Percentiles rank a stretch among this genome's conserved stretches.
phyloP scores from a whole-genome alignment of 331 rosid species.

The Ulmus americana region DNA sequence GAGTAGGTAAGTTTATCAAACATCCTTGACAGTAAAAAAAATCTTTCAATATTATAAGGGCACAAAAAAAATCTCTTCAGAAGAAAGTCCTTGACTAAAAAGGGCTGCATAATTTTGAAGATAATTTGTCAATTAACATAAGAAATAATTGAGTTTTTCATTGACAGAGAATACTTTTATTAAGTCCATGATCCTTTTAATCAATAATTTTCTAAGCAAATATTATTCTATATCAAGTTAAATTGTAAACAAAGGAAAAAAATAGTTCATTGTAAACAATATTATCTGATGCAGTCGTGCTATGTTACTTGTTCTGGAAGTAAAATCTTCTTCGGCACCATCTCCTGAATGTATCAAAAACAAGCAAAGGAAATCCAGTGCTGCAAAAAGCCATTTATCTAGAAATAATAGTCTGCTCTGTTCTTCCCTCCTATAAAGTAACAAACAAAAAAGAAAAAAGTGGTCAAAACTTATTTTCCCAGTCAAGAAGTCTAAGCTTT shows the following conservation, averaged over 20 bases:
- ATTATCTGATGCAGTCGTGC: not conserved
- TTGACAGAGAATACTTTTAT: too few species aligned
- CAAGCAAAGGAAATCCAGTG: not conserved
- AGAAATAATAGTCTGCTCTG: not conserved
- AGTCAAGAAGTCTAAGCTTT: constrained; percentile 10
- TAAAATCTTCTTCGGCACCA: not conserved
- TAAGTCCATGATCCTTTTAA: too few species aligned
- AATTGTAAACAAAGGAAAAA: not conserved
- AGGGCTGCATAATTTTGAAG: not conserved
- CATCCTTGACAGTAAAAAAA: too few species aligned
- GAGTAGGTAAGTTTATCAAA: too few species aligned
- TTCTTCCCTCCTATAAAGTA: not conserved
- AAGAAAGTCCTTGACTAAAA: not conserved
- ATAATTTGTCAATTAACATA: not conserved
- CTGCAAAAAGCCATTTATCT: not conserved
- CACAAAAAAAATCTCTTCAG: not conserved
- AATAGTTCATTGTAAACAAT: not conserved
- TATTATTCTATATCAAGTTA: not conserved
- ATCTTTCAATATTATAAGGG: too few species aligned
- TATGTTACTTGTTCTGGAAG: not conserved
- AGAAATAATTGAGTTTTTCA: too few species aligned
- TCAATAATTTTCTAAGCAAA: too few species aligned
- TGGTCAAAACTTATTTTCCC: not conserved
- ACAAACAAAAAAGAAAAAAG: not conserved
- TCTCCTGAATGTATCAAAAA: too few species aligned